Conservation (phyloP, 2,329 filamentous ascomycete genomes). For the Raffaelea ambrosiae region DNA sequence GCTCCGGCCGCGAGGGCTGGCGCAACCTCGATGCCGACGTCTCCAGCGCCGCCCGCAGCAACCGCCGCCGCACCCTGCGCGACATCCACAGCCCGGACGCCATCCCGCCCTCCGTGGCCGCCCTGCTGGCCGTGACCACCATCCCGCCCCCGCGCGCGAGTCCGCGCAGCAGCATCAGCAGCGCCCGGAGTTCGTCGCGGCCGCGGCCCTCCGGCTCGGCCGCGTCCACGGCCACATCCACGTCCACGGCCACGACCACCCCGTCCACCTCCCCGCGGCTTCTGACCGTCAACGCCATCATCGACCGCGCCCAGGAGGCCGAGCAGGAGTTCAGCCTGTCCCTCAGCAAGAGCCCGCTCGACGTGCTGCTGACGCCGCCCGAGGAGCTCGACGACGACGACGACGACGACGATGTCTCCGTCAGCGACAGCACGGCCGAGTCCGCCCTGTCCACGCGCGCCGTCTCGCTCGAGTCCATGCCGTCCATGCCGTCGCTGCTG, state of each 20-base stretch:
- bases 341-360: conserved; percentile 45
- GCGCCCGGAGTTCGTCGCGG: background rate
- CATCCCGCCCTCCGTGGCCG: conserved; percentile 51
- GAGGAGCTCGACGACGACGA: conserved; percentile 50
- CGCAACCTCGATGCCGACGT: background rate
- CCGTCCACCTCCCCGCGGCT: conserved; percentile 13
- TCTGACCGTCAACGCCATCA: conserved; percentile 49
- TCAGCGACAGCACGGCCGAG: conserved; percentile 44
- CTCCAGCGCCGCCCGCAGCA: background rate
- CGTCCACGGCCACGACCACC: no score
- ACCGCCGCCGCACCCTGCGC: conserved; percentile 7
- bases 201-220: conserved; percentile 14
- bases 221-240: no score
- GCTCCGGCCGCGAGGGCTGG: background rate
- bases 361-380: conserved; percentile 51
- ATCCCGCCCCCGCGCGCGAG: conserved; percentile 39
- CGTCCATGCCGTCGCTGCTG: conserved; percentile 28
- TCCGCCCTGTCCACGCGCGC: conserved; percentile 46
- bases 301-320: conserved; percentile 43
- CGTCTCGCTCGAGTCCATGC: conserved; percentile 52
- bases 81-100: conserved; percentile 43
- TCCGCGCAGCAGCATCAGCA: background rate
- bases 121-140: conserved; percentile 52
- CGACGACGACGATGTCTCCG: conserved; percentile 27
- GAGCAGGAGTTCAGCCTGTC: conserved; percentile 51